Conservation (phyloP, 2,329 filamentous ascomycete genomes). For the Aureobasidium sp. region DNA sequence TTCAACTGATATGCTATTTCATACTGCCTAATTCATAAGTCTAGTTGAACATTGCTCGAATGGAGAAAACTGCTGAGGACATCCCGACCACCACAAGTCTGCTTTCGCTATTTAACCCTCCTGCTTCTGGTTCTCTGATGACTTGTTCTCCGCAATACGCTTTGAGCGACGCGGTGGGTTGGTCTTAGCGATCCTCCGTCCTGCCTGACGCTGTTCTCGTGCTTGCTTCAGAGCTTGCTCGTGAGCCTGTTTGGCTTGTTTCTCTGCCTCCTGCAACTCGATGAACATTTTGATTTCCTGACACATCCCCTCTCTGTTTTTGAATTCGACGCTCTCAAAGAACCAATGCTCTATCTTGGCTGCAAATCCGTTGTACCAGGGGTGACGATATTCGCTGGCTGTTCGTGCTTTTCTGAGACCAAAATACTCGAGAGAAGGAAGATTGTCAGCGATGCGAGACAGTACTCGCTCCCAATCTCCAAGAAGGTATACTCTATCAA, state of each 20-base stretch:
- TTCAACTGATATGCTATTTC: too few relatives aligned
- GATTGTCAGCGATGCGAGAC: not conserved
- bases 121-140: not conserved
- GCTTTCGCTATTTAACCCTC: too few relatives aligned
- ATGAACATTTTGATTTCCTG: not conserved
- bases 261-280: not conserved
- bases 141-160: not conserved
- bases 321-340: not conserved
- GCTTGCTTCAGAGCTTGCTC: not conserved
- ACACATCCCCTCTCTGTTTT: not conserved
- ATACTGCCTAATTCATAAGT: too few relatives aligned
- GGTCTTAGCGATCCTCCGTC: not conserved
- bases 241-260: not conserved
- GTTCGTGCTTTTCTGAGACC: not conserved
- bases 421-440: not conserved
- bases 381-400: not conserved
- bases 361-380: not conserved
- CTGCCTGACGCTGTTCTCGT: too few relatives aligned
- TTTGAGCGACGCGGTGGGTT: not conserved
- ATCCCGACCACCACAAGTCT: too few relatives aligned
- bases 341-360: not conserved
- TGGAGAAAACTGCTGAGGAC: too few relatives aligned
- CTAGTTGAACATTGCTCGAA: too few relatives aligned
- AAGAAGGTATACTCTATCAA: not conserved
- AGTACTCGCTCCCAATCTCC: not conserved